phyloP scores from a whole-genome alignment of 805 yeast genomes.

The Candida berthetii region DNA sequence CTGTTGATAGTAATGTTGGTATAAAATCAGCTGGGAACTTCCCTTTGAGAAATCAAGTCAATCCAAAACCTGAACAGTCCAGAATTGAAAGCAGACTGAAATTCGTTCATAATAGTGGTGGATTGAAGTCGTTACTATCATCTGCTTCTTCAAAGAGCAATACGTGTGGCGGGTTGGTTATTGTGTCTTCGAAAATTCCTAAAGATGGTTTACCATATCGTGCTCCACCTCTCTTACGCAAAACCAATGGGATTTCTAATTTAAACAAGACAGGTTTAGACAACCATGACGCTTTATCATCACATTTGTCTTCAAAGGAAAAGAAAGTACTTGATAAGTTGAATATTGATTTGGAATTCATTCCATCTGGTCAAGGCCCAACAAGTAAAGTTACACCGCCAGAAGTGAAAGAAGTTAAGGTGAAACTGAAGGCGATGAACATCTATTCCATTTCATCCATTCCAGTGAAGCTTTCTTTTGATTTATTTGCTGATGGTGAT shows the following conservation, averaged over 20 bases:
- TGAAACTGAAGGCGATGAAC: slow-evolving; percentile 26
- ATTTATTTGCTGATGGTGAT: slow-evolving; percentile 19
- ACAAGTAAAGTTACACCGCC: slow-evolving; percentile 21
- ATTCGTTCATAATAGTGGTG: not conserved
- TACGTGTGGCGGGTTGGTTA: slow-evolving; percentile 20
- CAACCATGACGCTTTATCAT: slow-evolving; percentile 23
- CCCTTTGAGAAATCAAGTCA: slow-evolving; percentile 15
- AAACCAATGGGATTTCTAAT: slow-evolving; percentile 26
- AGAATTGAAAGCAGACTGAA: slow-evolving; percentile 10
- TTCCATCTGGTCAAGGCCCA: slow-evolving; percentile 22
- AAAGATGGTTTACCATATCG: slow-evolving; percentile 29
- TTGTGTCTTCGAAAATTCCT: slow-evolving; percentile 24
- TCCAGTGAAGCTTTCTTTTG: slow-evolving; percentile 35
- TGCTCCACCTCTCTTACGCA: slow-evolving; percentile 29
- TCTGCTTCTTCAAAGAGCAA: slow-evolving; percentile 1
- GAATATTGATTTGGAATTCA: slow-evolving; percentile 21
- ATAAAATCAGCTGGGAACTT: slow-evolving; percentile 5
- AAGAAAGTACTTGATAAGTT: slow-evolving; percentile 19
- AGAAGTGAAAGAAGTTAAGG: slow-evolving; percentile 19
- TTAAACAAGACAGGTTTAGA: slow-evolving; percentile 27
- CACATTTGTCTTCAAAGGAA: slow-evolving; percentile 22
- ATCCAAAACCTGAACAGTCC: slow-evolving; percentile 12
- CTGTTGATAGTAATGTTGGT: not conserved
- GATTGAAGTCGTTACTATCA: not conserved
- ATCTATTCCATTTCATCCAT: slow-evolving; percentile 28